Evolutionary conservation across 441 rosid genomes (phyloP).

Genomic region (Populus tomentosa): DNA sequence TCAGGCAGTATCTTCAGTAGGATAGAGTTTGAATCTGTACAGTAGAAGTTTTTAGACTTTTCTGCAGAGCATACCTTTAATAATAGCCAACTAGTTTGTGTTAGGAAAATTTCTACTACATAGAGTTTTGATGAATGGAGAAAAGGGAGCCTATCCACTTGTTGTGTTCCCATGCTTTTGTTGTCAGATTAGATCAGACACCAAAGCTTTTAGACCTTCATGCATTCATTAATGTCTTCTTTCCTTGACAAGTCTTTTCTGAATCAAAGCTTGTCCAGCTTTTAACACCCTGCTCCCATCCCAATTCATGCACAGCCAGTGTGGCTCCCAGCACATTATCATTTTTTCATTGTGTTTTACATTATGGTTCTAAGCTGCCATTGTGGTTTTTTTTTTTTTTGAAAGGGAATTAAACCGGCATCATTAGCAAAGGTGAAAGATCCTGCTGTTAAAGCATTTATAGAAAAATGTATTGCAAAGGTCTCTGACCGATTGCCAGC

Average conservation of each 20-base stretch:
- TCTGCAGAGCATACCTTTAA: not conserved
- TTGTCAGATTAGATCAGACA: not conserved
- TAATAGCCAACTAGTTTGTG: not conserved
- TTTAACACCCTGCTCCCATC: not conserved
- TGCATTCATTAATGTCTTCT: not conserved
- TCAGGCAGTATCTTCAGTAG: not conserved
- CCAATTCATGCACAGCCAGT: not conserved
- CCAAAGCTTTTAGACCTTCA: not conserved
- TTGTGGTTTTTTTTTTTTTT: constrained; percentile 14
- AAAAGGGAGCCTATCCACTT: not conserved
- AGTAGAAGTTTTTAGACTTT: not conserved
- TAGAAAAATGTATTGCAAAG: constrained; percentile 82
- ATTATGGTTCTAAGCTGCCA: constrained; percentile 6
- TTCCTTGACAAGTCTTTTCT: not conserved
- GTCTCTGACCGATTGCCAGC: constrained; percentile 72
- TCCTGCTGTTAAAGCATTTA: constrained; percentile 57
- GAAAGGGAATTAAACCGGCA: constrained; percentile 87
- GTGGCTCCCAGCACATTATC: not conserved
- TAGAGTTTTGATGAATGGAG: not conserved
- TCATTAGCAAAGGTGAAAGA: constrained; percentile 73
- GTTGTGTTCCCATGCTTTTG: not conserved
- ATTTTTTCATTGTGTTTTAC: not conserved
- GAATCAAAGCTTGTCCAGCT: not conserved
- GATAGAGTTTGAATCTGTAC: not conserved
- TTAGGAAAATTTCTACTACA: not conserved